These are phyloP conservation scores for Cryphonectria japonica DNA, from an alignment of 2,329 filamentous ascomycete genomes.

Conservation along the genomic window DNA sequence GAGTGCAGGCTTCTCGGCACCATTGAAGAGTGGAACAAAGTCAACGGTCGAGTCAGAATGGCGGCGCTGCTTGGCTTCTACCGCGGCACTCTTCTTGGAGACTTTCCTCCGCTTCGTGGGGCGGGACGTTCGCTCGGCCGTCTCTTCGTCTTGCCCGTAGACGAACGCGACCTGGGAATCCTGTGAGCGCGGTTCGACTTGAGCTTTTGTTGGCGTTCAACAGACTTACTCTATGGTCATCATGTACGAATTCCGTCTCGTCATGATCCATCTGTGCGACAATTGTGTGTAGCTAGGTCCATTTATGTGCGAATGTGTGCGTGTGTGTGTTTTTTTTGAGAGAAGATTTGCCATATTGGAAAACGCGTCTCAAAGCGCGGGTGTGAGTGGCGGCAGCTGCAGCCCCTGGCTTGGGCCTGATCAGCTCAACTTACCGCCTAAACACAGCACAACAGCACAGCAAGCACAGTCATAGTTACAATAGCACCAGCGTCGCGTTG, in stretches of 20 bases:
- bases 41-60: slow-evolving; percentile 30
- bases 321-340: slow-evolving; percentile 1
- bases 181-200: slow-evolving; percentile 7
- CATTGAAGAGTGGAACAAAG: slow-evolving; percentile 60
- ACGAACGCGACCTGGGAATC: slow-evolving; percentile 62
- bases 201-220: background rate
- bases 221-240: slow-evolving; percentile 49
- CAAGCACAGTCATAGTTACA: background rate
- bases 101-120: slow-evolving; percentile 63
- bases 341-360: background rate
- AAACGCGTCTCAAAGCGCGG: background rate
- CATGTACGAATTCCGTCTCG: slow-evolving; percentile 39
- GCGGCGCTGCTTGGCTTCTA: slow-evolving; percentile 24
- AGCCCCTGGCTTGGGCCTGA: background rate
- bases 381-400: background rate
- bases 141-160: slow-evolving; percentile 56
- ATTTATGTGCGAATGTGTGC: slow-evolving; percentile 1
- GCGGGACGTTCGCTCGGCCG: slow-evolving; percentile 40
- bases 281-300: background rate
- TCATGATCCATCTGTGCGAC: slow-evolving; percentile 19
- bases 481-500: background rate
- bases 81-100: slow-evolving; percentile 42
- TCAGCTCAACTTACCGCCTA: background rate
- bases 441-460: background rate
- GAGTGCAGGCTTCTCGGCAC: slow-evolving; percentile 53